Base-by-base conservation (phyloP, 768 basidiomycete genomes). In the Naematelia encephala region DNA sequence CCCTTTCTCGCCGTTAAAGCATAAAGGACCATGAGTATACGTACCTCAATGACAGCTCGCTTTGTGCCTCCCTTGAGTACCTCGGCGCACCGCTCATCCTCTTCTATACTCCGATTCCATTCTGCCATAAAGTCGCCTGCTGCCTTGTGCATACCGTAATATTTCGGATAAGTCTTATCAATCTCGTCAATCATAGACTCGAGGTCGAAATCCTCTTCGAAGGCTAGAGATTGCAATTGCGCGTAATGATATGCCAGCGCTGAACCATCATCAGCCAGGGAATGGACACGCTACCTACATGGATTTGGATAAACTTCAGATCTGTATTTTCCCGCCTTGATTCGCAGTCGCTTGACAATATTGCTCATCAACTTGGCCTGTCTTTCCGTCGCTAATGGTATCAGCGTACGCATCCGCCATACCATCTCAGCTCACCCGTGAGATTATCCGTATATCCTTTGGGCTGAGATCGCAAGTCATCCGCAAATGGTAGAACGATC, bases 401-500 rank as follows among this genome's bases (percentile, higher is more conserved):
- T 57, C 59, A 57, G 51, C 42, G 19, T 27, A 16, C 47, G 5
- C 54, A 34, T 21, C 43, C 47, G 5, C 45, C 44, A n/a, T 51
- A 56, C 61, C 51, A 53, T 44, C 26, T 46, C 34, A n/a, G 14
- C 71, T 53, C 77, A 85, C 91, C 87, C 81, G 82, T 81, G 64
- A 82, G 80, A 5, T 81, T 86, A 55, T 84, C 81, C 19, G 86
- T 83, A 11, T 91, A 77, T 1, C 63, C 70, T 50, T 67, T 71
- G 0, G 88, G 86, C 4, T 88, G 88, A 19, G 82, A 81, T 49
- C 96, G 85, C 50, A 98, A 87, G 68, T 99, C 96, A 72, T 99
- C 96, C 3, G 89, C 88, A 73, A 89, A 99, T 0, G 94, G 93
- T n/a, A 97, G 75, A 14, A 88, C 87, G 58, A 97, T 87, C 51